phyloP scores from a whole-genome alignment of 768 basidiomycete species.

The Kwoniella sp. region DNA sequence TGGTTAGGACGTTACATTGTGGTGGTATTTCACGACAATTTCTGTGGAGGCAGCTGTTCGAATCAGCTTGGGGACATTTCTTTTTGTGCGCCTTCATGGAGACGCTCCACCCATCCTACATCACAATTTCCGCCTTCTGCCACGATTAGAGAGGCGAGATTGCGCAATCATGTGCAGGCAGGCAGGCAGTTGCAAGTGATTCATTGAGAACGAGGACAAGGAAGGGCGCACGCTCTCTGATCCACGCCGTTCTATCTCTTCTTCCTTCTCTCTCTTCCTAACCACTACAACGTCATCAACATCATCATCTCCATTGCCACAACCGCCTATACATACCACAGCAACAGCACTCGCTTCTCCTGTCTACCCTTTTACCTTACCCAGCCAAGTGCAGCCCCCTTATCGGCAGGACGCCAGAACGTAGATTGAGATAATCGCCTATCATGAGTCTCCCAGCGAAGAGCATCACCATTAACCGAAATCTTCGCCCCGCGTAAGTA shows the following conservation, averaged over 20 bases:
- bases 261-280: background rate
- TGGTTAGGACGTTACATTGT: slow-evolving; percentile 32
- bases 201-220: background rate
- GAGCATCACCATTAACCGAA: slow-evolving; percentile 31
- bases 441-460: slow-evolving; percentile 16
- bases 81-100: slow-evolving; percentile 9
- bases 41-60: slow-evolving; percentile 31
- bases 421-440: slow-evolving; percentile 9
- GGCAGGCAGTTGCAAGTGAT: background rate
- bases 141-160: background rate
- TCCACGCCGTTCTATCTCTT: background rate
- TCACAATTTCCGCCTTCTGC: background rate
- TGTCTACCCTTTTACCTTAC: background rate
- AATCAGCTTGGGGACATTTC: slow-evolving; percentile 28
- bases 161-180: background rate
- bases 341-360: background rate
- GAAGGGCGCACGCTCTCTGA: no score
- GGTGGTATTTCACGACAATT: slow-evolving; percentile 18
- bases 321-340: background rate
- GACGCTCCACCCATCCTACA: no score
- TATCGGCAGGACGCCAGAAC: slow-evolving; percentile 26
- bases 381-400: background rate
- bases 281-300: background rate
- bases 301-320: background rate
- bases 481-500: slow-evolving; percentile 50